phyloP scores from a whole-genome alignment of 75 land plant genomes.

The Selaginella moellendorffii region DNA sequence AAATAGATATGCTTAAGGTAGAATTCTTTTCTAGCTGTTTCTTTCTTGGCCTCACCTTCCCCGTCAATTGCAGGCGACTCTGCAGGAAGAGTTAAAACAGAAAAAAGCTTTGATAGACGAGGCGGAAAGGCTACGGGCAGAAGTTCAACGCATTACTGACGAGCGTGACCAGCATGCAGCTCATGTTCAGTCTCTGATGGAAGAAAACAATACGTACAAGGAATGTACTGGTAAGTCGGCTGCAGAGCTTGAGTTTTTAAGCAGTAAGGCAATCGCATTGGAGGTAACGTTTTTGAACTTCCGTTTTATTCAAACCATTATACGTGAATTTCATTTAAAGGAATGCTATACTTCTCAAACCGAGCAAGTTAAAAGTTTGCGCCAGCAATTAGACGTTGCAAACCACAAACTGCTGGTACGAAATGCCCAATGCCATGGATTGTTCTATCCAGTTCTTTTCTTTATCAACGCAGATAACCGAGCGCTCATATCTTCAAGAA shows the following conservation, averaged over 20 bases:
- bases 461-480: neutral
- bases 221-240: conserved; percentile 55
- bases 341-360: conserved; percentile 8
- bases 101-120: conserved; percentile 44
- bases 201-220: conserved; percentile 40
- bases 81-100: conserved; percentile 48
- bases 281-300: no score
- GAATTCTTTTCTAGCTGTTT: neutral
- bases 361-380: conserved; percentile 1
- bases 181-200: conserved; percentile 33
- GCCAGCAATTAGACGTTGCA: conserved; percentile 2
- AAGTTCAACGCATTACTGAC: conserved; percentile 55
- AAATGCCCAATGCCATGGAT: neutral
- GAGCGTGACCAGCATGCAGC: conserved; percentile 44
- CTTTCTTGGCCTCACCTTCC: neutral
- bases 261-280: conserved; percentile 33
- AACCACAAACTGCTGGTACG: neutral
- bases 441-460: no score
- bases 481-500: neutral
- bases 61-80: conserved; percentile 29
- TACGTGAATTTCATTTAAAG: no score
- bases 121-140: conserved; percentile 37
- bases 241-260: conserved; percentile 40
- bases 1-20: conserved; percentile 47
- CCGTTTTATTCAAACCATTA: no score